Conservation (phyloP, 495 filamentous ascomycete genomes). For the Alectoria sarmentosa region DNA sequence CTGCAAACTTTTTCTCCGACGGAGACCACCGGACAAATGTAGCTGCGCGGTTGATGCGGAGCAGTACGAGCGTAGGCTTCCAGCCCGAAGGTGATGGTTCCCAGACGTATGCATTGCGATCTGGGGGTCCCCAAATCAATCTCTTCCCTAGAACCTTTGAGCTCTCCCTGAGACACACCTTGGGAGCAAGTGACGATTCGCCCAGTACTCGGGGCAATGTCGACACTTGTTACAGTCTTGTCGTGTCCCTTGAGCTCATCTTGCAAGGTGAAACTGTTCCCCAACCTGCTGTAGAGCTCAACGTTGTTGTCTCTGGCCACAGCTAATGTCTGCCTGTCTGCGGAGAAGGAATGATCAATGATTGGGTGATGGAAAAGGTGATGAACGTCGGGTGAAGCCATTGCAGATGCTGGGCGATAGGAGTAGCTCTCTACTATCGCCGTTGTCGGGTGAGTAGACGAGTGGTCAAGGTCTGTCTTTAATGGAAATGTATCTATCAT, state of each 20-base stretch:
- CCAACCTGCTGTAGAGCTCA: conserved; percentile 74
- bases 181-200: conserved; percentile 97
- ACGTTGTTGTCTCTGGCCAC: conserved; percentile 87
- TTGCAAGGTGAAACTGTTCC: conserved; percentile 70
- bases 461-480: background rate
- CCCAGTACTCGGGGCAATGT: conserved; percentile 84
- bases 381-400: conserved; percentile 84
- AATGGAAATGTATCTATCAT: background rate
- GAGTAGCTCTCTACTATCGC: conserved; percentile 99
- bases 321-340: conserved; percentile 80
- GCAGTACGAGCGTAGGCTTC: conserved; percentile 94
- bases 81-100: conserved; percentile 84
- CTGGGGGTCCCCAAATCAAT: conserved; percentile 37
- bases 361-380: conserved; percentile 96
- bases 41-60: conserved; percentile 93
- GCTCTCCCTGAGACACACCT: conserved; percentile 43
- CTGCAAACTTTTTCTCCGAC: conserved; percentile 93
- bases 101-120: conserved; percentile 98
- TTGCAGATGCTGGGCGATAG: conserved; percentile 61
- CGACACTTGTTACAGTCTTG: conserved; percentile 91
- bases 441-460: conserved; percentile 11
- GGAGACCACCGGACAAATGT: conserved; percentile 98
- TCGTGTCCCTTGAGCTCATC: conserved; percentile 95
- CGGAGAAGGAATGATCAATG: conserved; percentile 95
- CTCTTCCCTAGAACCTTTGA: background rate